Conservation (phyloP, 768 basidiomycete genomes). For the Cyathus striatus region DNA sequence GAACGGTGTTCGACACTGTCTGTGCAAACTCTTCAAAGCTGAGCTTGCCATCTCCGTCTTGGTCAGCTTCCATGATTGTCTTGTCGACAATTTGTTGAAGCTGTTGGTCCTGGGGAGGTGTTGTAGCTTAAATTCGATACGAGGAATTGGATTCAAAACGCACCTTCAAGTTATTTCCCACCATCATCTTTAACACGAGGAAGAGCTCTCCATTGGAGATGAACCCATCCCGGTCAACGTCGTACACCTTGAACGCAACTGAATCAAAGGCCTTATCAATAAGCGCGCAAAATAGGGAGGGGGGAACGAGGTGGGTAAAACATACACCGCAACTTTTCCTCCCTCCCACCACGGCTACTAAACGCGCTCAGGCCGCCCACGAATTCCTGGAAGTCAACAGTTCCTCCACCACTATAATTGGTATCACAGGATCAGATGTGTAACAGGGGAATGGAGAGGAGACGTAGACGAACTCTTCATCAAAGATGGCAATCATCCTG, state of each 20-base stretch:
- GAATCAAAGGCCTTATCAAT: conserved; percentile 1
- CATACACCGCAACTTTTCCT: conserved; percentile 94
- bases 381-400: conserved; percentile 99
- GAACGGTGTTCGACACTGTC: conserved; percentile 95
- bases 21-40: conserved; percentile 95
- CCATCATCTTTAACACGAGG: conserved; percentile 99
- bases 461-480: conserved; percentile 80
- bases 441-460: not conserved
- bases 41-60: conserved; percentile 95
- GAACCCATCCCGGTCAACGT: conserved; percentile 95
- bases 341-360: conserved; percentile 91
- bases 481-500: conserved; percentile 99
- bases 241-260: conserved; percentile 99
- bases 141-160: not conserved
- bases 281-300: conserved; percentile 5
- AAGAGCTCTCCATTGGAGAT: conserved; percentile 99
- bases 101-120: conserved; percentile 90
- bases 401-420: conserved; percentile 81
- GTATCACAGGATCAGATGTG: conserved; percentile 3
- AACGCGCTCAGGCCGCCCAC: conserved; percentile 97
- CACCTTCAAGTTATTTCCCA: conserved; percentile 97
- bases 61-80: conserved; percentile 99
- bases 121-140: too few species aligned
- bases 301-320: conserved; percentile 15
- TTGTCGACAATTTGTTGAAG: conserved; percentile 99